Base-by-base conservation (phyloP, 78 protist genomes). In the Dictyostelium intermedium region DNA sequence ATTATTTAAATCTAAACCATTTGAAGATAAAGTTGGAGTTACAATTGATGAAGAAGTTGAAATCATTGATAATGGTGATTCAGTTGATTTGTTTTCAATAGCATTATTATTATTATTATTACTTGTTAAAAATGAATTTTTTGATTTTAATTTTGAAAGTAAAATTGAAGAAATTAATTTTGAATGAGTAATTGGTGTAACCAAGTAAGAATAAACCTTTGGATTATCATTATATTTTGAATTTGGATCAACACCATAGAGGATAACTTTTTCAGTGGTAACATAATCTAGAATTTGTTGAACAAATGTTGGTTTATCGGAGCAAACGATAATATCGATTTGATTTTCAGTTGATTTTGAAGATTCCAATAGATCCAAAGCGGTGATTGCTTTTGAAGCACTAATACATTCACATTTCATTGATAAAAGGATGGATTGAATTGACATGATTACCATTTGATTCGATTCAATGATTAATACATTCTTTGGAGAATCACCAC, bases 141-240 rank as follows among this genome's bases (percentile, higher is more conserved):
- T 77, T 77, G 60, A 43, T 35, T 41, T 77, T 77, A 43, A 43
- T 9, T 80, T 80, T 27, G 70, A 27, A 20, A 23, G 70, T 23
- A 66, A 41, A n/a, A 83, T 41, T 20, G 87, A 18, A 6, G 45
- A 30, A n/a, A 89, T 78, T 20, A 89, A 13, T 47, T 89, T 78
- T 32, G 83, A 43, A 47, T 78, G 56, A 18, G 81, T 78, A 11
- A 89, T 45, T 63, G 94, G 94, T 80, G 82, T 89, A 2, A 80
- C 23, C 8, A 89, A 20, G 34, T 70, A 89, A 6, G 87, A 63
- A 8, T 47, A 45, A 20, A 89, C 50, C 14, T 80, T 30, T 61
- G 30, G 83, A 35, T 80, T 77, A 7, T 30, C 13, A 1, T 47
- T 10, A 78, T 60, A 70, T 3, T 69, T 25, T 32, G 81, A 45